Percentiles rank a stretch among this genome's conserved stretches.
Conservation (phyloP, 2,329 filamentous ascomycete species). For the Leptographium lundbergii region DNA sequence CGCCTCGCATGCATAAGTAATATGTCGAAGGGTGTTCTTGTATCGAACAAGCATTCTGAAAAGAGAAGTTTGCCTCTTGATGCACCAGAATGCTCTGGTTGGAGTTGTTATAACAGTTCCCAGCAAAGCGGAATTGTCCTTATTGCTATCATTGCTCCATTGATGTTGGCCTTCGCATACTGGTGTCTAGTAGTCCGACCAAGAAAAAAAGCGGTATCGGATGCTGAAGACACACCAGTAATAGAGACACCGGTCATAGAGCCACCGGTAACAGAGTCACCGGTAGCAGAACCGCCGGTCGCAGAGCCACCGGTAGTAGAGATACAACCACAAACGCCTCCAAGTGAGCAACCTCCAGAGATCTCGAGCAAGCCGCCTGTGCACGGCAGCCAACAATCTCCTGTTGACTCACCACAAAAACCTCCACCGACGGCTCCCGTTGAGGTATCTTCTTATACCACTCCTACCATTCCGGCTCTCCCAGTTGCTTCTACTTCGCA, state of each 20-base stretch:
- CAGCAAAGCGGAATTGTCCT: slow-evolving; percentile 28
- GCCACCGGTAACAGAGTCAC: neutral
- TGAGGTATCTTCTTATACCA: neutral
- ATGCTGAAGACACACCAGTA: too few species aligned
- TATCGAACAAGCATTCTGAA: neutral
- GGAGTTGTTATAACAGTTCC: slow-evolving; percentile 25
- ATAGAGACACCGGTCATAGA: neutral
- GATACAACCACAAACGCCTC: neutral
- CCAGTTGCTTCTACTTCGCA: too few species aligned
- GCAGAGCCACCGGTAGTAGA: neutral
- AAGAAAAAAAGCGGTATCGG: neutral
- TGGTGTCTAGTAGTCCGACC: slow-evolving; percentile 18
- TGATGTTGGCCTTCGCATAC: slow-evolving; percentile 18
- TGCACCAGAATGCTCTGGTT: slow-evolving; percentile 19
- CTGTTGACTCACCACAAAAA: neutral
- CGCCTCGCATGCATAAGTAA: neutral
- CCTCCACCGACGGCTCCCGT: neutral
- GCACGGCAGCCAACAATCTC: neutral
- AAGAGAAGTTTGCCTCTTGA: neutral
- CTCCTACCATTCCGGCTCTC: neutral
- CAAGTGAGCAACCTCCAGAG: neutral
- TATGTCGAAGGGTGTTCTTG: neutral
- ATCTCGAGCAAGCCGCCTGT: neutral
- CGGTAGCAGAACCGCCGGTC: too few species aligned
- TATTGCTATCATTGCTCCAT: slow-evolving; percentile 18